These are phyloP conservation scores for Boletus coccyginus DNA, from an alignment of 768 basidiomycete genomes.

Conservation along the genomic window DNA sequence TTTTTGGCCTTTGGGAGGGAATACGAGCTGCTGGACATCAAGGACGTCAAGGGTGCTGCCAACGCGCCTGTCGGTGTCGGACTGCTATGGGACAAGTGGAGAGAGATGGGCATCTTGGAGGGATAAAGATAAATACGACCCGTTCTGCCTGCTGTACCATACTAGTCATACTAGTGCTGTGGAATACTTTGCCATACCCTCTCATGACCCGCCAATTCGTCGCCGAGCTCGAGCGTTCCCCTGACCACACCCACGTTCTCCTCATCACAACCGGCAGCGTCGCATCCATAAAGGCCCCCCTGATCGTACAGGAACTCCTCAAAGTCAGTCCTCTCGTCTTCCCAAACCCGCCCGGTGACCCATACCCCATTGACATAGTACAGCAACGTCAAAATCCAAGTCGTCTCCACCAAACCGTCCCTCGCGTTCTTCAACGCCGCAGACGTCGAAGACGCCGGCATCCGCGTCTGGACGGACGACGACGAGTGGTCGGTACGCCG, in stretches of 20 bases:
- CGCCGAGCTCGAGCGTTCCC: slow-evolving; percentile 26
- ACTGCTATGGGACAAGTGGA: slow-evolving; percentile 85
- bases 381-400: slow-evolving; percentile 70
- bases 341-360: background rate
- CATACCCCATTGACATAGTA: slow-evolving; percentile 48
- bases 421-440: slow-evolving; percentile 69
- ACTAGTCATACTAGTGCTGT: background rate
- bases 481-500: slow-evolving; percentile 87
- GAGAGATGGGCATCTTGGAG: slow-evolving; percentile 76
- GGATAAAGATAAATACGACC: slow-evolving; percentile 13
- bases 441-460: slow-evolving; percentile 49
- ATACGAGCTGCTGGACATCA: slow-evolving; percentile 86
- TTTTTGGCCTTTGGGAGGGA: slow-evolving; percentile 95
- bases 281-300: slow-evolving; percentile 88
- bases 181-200: background rate
- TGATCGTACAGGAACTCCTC: slow-evolving; percentile 79
- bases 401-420: slow-evolving; percentile 77
- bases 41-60: slow-evolving; percentile 76
- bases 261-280: slow-evolving; percentile 94
- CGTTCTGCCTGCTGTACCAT: slow-evolving; percentile 13
- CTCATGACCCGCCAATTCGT: slow-evolving; percentile 22
- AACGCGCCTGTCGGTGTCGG: slow-evolving; percentile 68
- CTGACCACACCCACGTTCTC: slow-evolving; percentile 54
- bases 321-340: slow-evolving; percentile 44
- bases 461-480: slow-evolving; percentile 80